phyloP scores from a whole-genome alignment of 2,329 filamentous ascomycete genomes.

The Simplicillium aogashimaense region DNA sequence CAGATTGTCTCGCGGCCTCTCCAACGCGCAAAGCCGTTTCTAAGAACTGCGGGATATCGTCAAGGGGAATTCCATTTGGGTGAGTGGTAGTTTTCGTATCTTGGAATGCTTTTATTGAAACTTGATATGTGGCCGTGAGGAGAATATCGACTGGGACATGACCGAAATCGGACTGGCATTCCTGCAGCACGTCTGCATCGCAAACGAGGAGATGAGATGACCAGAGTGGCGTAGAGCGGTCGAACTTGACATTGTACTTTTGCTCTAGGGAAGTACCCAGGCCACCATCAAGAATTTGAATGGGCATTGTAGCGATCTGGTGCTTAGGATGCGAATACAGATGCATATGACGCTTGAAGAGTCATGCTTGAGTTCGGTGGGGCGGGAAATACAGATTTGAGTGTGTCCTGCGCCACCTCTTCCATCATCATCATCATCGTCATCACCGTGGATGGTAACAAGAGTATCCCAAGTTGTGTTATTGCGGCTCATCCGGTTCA shows the following conservation, averaged over 20 bases:
- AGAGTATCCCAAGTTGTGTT: too few relatives aligned
- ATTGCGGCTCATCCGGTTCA: too few relatives aligned
- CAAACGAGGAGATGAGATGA: constrained; percentile 55
- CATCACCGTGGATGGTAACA: too few relatives aligned
- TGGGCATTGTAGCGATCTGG: too few relatives aligned
- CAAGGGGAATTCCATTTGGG: constrained; percentile 30
- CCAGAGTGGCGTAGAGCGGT: constrained; percentile 49
- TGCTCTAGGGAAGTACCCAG: constrained; percentile 58
- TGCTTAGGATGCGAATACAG: too few relatives aligned
- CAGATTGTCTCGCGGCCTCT: constrained; percentile 18
- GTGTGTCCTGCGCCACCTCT: too few relatives aligned
- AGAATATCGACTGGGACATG: constrained; percentile 50
- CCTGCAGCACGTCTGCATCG: constrained; percentile 36
- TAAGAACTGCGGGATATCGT: constrained; percentile 29
- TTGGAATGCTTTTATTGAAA: constrained; percentile 45
- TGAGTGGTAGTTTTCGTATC: constrained; percentile 31
- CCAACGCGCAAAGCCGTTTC: constrained; percentile 33
- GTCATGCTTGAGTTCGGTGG: too few relatives aligned
- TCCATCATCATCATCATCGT: too few relatives aligned
- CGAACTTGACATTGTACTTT: constrained; percentile 42
- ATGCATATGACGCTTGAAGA: too few relatives aligned
- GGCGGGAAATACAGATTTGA: too few relatives aligned
- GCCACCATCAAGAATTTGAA: constrained; percentile 50
- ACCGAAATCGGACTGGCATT: constrained; percentile 47
- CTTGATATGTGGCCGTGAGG: constrained; percentile 59